Evolutionary conservation across 495 filamentous ascomycete species (phyloP).

Genomic region (Letharia lupina): DNA sequence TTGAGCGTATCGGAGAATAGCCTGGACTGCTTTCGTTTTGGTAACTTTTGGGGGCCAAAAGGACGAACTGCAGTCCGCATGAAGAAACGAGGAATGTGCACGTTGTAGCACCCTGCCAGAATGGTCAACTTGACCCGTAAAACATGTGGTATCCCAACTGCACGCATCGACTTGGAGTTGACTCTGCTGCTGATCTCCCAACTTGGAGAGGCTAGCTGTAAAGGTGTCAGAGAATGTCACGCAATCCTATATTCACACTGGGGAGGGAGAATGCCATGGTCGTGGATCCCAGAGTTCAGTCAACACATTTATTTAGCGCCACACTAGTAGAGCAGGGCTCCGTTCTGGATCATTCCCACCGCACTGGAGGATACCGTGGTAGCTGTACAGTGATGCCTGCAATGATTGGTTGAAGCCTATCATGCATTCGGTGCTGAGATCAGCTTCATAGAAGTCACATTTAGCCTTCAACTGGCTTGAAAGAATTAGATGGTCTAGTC

Average conservation of each 20-base stretch:
- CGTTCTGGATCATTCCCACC: conserved; percentile 17
- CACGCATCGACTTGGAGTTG: background rate
- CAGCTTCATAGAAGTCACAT: background rate
- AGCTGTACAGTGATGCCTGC: conserved; percentile 17
- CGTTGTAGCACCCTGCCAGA: conserved; percentile 3
- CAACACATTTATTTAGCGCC: conserved; percentile 17
- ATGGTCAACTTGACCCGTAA: background rate
- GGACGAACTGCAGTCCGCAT: conserved; percentile 15
- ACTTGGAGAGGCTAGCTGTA: background rate
- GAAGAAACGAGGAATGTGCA: conserved; percentile 17
- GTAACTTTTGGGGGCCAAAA: conserved; percentile 3
- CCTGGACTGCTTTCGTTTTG: conserved; percentile 5
- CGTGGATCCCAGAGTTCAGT: conserved; percentile 6
- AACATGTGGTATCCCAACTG: background rate
- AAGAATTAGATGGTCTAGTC: background rate
- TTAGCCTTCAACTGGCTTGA: conserved; percentile 1
- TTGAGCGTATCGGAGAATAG: conserved; percentile 17
- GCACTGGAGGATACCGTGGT: background rate
- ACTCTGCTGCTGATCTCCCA: background rate
- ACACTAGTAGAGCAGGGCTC: conserved; percentile 24
- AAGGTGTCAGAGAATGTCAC: background rate
- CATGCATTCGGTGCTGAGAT: conserved; percentile 1
- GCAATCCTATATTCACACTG: background rate
- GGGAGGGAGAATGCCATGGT: conserved; percentile 1
- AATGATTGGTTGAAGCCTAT: conserved; percentile 8